Percentiles rank a stretch among this genome's conserved stretches.
Conservation (phyloP, 805 yeast species). For the Debaryomyces maramus region DNA sequence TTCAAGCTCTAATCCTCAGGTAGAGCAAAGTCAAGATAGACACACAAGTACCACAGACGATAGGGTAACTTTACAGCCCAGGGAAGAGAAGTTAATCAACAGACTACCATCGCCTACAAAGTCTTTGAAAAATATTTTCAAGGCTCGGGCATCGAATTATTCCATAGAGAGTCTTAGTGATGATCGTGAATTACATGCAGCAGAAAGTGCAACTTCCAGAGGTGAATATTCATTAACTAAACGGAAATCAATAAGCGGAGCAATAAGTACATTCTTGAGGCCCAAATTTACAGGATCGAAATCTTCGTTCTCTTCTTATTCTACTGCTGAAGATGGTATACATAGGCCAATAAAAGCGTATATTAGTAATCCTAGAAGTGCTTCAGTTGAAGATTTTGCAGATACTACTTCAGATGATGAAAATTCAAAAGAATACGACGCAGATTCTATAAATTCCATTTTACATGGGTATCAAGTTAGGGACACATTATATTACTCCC, state of each 20-base stretch:
- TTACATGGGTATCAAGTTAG: conserved; percentile 24
- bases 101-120: conserved; percentile 28
- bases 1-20: too few relatives aligned
- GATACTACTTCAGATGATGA: conserved; percentile 31
- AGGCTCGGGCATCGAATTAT: conserved; percentile 21
- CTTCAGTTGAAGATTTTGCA: conserved; percentile 37
- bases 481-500: not conserved
- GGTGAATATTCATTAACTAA: too few relatives aligned
- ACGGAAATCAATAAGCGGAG: conserved; percentile 2
- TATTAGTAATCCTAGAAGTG: conserved; percentile 13
- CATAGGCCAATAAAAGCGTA: not conserved
- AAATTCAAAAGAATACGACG: conserved; percentile 10
- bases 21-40: too few relatives aligned
- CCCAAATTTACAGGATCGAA: conserved; percentile 23
- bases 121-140: conserved; percentile 24
- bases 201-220: too few relatives aligned
- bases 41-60: too few relatives aligned
- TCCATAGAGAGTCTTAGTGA: conserved; percentile 24
- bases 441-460: conserved; percentile 32
- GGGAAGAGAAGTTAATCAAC: too few relatives aligned
- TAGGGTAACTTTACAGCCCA: too few relatives aligned
- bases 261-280: conserved; percentile 10
- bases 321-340: not conserved
- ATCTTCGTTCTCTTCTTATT: conserved; percentile 13
- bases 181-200: too few relatives aligned